Evolutionary conservation across 768 basidiomycete species (phyloP).

Genomic region (Rhizopogon sp.): DNA sequence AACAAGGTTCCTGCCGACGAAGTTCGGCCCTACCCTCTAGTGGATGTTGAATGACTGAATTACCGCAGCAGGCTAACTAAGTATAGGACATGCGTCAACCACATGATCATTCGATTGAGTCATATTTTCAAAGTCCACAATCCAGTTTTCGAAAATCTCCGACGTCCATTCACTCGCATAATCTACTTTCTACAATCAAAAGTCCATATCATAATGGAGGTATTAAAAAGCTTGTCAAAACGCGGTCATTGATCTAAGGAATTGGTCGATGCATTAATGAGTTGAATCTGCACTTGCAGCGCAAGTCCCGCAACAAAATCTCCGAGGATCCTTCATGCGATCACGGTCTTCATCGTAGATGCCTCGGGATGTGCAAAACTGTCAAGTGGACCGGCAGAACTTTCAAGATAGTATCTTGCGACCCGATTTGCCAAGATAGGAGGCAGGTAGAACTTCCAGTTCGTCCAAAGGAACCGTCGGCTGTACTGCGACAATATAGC

Average conservation of each 20-base stretch:
- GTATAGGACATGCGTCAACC: conserved; percentile 3
- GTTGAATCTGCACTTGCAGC: too few species aligned
- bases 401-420: conserved; percentile 37
- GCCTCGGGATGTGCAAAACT: conserved; percentile 22
- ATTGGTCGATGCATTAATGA: neutral
- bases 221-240: neutral
- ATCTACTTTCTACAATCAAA: too few species aligned
- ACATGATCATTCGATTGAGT: neutral
- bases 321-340: conserved; percentile 7
- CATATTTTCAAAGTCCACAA: too few species aligned
- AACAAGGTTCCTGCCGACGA: too few species aligned
- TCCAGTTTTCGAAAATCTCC: too few species aligned
- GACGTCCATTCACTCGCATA: too few species aligned
- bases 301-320: neutral
- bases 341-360: conserved; percentile 11
- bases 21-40: too few species aligned
- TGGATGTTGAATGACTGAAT: conserved; percentile 8
- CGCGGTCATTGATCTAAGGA: conserved; percentile 2
- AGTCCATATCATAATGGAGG: neutral
- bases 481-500: conserved; percentile 57
- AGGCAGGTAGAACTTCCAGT: conserved; percentile 54
- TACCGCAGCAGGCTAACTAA: conserved; percentile 1
- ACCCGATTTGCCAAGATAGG: conserved; percentile 27
- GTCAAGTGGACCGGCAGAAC: conserved; percentile 51
- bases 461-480: conserved; percentile 73